phyloP scores from a whole-genome alignment of 495 filamentous ascomycete species.

The Aspergillus funiculosus region DNA sequence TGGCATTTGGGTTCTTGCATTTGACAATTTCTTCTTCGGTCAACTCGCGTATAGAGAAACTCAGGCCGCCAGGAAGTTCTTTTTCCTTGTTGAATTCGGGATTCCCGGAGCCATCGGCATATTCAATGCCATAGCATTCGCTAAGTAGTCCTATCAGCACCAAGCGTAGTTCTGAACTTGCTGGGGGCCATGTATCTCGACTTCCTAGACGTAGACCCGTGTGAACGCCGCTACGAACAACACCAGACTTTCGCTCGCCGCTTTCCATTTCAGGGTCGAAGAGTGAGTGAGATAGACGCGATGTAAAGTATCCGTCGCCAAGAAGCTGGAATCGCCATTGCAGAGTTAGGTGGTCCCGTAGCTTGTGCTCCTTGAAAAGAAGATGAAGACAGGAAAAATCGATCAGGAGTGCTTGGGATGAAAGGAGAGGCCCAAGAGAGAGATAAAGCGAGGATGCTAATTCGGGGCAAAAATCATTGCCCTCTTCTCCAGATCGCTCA shows the following conservation, averaged over 20 bases:
- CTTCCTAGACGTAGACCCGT: slow-evolving; percentile 78
- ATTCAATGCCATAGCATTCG: slow-evolving; percentile 56
- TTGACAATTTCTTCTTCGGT: slow-evolving; percentile 65
- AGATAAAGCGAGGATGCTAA: slow-evolving; percentile 64
- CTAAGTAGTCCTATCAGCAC: slow-evolving; percentile 81
- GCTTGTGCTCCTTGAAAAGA: slow-evolving; percentile 66
- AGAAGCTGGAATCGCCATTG: slow-evolving; percentile 78
- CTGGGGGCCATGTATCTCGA: slow-evolving; percentile 82
- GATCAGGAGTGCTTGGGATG: slow-evolving; percentile 67
- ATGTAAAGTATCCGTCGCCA: slow-evolving; percentile 75
- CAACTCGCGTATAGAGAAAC: slow-evolving; percentile 82
- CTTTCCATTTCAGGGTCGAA: slow-evolving; percentile 81
- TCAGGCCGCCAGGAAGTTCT: slow-evolving; percentile 72
- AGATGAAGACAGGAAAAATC: slow-evolving; percentile 72
- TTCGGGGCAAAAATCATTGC: slow-evolving; percentile 56
- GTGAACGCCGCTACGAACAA: slow-evolving; percentile 58
- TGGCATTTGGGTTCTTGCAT: slow-evolving; percentile 69
- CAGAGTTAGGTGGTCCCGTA: slow-evolving; percentile 70
- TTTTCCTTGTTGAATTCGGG: slow-evolving; percentile 30
- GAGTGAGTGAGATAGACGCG: slow-evolving; percentile 71
- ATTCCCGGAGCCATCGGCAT: slow-evolving; percentile 17
- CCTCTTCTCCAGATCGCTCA: slow-evolving; percentile 5
- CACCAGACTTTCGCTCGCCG: slow-evolving; percentile 64
- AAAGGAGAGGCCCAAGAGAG: slow-evolving; percentile 68
- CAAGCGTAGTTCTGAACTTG: slow-evolving; percentile 82